Evolutionary conservation across 179 eudicot species (phyloP).

Genomic region (Silene vulgaris): DNA sequence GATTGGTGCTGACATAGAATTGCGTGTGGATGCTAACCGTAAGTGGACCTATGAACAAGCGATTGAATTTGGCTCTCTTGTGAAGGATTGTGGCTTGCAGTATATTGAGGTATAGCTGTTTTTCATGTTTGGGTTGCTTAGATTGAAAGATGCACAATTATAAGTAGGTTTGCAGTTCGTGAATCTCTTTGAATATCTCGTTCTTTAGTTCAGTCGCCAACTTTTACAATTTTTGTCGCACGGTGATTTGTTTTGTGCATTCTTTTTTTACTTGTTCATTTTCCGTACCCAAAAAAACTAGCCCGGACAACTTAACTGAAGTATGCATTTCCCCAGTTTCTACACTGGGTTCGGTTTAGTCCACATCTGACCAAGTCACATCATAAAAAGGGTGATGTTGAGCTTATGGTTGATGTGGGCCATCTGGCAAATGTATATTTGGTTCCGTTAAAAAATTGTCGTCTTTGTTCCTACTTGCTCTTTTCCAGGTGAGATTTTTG

Average conservation of each 20-base stretch:
- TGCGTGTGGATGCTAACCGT: slow-evolving; percentile 92
- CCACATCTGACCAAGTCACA: not conserved
- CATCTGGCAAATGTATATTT: not conserved
- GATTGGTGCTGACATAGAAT: slow-evolving; percentile 54
- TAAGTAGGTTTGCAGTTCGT: not conserved
- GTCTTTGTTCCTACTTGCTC: not conserved
- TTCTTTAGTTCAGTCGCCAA: not conserved
- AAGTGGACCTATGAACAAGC: slow-evolving; percentile 85
- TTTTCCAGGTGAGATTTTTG: slow-evolving; percentile 10
- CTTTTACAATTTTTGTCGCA: not conserved
- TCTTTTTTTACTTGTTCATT: not conserved
- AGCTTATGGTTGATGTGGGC: not conserved
- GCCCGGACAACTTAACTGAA: not conserved
- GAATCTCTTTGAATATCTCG: not conserved
- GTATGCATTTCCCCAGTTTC: slow-evolving; percentile 1
- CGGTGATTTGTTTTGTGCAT: not conserved
- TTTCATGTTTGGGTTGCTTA: not conserved
- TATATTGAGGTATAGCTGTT: slow-evolving; percentile 67
- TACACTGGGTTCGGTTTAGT: not conserved
- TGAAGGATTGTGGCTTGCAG: slow-evolving; percentile 63
- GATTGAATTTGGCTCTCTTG: slow-evolving; percentile 53
- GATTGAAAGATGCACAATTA: not conserved
- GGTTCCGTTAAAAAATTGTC: not conserved
- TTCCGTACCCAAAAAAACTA: not conserved
- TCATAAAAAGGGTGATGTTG: not conserved